These are phyloP conservation scores for Entomortierella lignicola DNA, from an alignment of 192 early-diverging fungal species.

Conservation along the genomic window DNA sequence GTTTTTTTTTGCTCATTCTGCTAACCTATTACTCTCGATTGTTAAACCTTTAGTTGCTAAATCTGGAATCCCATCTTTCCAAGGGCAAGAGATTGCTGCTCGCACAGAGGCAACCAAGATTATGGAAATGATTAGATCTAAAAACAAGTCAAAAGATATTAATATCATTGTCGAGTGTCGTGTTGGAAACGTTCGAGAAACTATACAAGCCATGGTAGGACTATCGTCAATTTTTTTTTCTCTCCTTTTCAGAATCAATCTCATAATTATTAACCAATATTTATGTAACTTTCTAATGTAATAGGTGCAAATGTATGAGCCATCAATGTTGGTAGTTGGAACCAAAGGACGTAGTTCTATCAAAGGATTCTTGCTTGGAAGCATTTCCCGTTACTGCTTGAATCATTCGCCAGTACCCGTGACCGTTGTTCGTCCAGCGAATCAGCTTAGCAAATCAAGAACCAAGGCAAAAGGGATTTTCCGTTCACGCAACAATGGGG, in stretches of 20 bases:
- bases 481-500: slow-evolving; percentile 13
- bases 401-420: slow-evolving; percentile 77
- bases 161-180: slow-evolving; percentile 65
- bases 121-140: slow-evolving; percentile 42
- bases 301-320: slow-evolving; percentile 71
- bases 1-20: too few relatives aligned
- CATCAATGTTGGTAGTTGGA: slow-evolving; percentile 76
- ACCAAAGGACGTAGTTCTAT: slow-evolving; percentile 73
- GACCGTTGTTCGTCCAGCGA: slow-evolving; percentile 69
- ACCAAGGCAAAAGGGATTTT: slow-evolving; percentile 51
- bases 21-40: too few relatives aligned
- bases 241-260: too few relatives aligned
- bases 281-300: neutral
- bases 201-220: slow-evolving; percentile 68
- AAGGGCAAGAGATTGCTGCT: slow-evolving; percentile 30
- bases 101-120: slow-evolving; percentile 29
- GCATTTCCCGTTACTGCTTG: slow-evolving; percentile 74
- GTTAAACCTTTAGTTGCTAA: slow-evolving; percentile 50
- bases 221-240: neutral
- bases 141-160: slow-evolving; percentile 51
- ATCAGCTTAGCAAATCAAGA: slow-evolving; percentile 55
- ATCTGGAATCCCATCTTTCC: slow-evolving; percentile 47
- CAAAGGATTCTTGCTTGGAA: slow-evolving; percentile 75
- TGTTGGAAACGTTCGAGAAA: slow-evolving; percentile 63
- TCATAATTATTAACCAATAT: too few relatives aligned